Evolutionary conservation across 495 filamentous ascomycete species (phyloP).

Genomic region (Penicillium steckii): DNA sequence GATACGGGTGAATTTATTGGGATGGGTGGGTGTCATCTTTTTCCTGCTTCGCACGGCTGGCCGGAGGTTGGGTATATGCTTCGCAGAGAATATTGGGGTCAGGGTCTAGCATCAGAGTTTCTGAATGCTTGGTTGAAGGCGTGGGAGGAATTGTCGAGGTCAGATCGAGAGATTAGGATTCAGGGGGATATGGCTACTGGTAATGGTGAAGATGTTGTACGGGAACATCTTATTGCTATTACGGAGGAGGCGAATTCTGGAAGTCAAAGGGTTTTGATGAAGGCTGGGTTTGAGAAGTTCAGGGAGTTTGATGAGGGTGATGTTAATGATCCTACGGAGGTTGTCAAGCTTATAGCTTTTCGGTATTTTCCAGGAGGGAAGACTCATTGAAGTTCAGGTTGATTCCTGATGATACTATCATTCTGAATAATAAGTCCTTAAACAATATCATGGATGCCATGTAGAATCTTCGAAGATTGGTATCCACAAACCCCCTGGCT

Average conservation of each 20-base stretch:
- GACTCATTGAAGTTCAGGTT: not conserved
- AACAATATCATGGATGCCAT: too few species aligned
- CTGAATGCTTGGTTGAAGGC: constrained; percentile 32
- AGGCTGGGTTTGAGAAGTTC: constrained; percentile 37
- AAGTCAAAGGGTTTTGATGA: constrained; percentile 38
- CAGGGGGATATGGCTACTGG: constrained; percentile 10
- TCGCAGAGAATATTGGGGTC: constrained; percentile 41
- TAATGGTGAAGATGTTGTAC: constrained; percentile 10
- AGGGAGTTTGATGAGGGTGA: constrained; percentile 14
- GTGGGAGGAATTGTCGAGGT: constrained; percentile 40
- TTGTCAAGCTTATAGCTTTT: constrained; percentile 9
- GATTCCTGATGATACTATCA: not conserved
- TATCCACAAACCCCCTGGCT: too few species aligned
- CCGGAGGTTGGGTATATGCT: constrained; percentile 52
- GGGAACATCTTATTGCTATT: constrained; percentile 35
- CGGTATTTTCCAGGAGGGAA: constrained; percentile 4
- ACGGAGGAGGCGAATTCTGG: constrained; percentile 27
- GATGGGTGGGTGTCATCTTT: constrained; percentile 15
- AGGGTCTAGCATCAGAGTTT: constrained; percentile 47
- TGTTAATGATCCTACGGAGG: constrained; percentile 10
- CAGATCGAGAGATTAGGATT: constrained; percentile 25
- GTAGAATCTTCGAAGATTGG: too few species aligned
- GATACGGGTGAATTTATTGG: constrained; percentile 17
- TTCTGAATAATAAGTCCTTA: too few species aligned
- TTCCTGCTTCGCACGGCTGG: constrained; percentile 14